Percentiles rank a stretch among this genome's conserved stretches.
phyloP scores from a whole-genome alignment of 192 early-diverging fungal genomes.

The Rhizoclosmatium sp. region DNA sequence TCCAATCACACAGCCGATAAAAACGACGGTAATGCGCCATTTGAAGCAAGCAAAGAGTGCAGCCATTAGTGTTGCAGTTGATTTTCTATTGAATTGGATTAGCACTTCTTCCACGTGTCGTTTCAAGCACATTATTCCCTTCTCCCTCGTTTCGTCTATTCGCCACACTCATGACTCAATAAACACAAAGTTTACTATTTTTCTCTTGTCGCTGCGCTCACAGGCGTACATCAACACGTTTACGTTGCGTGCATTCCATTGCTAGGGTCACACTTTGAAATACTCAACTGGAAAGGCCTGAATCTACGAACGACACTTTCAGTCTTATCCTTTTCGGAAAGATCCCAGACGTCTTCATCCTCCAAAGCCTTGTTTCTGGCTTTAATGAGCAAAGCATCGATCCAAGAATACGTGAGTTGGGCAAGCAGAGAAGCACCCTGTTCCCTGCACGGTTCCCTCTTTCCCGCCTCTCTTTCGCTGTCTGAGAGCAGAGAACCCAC shows the following conservation, averaged over 20 bases:
- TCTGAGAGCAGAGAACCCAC: slow-evolving; percentile 3
- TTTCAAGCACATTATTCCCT: neutral
- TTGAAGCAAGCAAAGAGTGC: slow-evolving; percentile 34
- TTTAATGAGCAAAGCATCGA: slow-evolving; percentile 32
- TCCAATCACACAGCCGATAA: slow-evolving; percentile 27
- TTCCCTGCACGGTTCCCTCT: slow-evolving; percentile 24
- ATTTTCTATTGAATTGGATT: neutral
- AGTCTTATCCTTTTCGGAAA: slow-evolving; percentile 23
- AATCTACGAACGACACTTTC: slow-evolving; percentile 8
- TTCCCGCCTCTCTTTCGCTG: neutral
- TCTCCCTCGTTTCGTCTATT: too few species aligned
- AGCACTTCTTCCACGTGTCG: neutral
- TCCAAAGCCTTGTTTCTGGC: slow-evolving; percentile 26
- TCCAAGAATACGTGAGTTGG: slow-evolving; percentile 36
- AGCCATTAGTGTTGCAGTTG: slow-evolving; percentile 1
- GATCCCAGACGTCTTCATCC: slow-evolving; percentile 41
- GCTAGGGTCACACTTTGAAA: neutral
- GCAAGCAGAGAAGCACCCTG: slow-evolving; percentile 4
- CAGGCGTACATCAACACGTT: too few species aligned
- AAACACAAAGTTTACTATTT: too few species aligned
- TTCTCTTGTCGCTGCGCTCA: too few species aligned
- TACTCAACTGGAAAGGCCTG: slow-evolving; percentile 33
- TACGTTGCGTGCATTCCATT: too few species aligned
- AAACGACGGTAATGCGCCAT: slow-evolving; percentile 27
- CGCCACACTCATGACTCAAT: too few species aligned